Base-by-base conservation (phyloP, 805 yeast species). In the Ogataea philodendri region DNA sequence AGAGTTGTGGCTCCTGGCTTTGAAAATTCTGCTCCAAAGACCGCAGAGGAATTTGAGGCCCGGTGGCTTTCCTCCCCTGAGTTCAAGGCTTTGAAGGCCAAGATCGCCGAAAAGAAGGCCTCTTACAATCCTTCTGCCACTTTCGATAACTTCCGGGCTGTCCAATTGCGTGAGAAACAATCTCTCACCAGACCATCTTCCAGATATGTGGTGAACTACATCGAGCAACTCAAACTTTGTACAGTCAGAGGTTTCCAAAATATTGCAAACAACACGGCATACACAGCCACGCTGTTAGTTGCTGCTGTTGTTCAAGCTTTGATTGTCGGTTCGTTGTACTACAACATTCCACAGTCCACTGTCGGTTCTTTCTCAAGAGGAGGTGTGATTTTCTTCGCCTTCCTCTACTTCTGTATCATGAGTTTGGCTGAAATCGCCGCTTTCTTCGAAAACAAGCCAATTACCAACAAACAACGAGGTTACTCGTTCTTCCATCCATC, bases 401-500 rank as follows among this genome's bases (percentile, higher is more conserved):
- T 77, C 31, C 62, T 80, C 36, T 78, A 71, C 47, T 78, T 74
- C 56, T 76, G 80, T 27, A 67, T 78, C 48, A 70, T 81, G 35
- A 70, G 81, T 8, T 59, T 78, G 40, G 78, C 82, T 48, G 85
- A 78, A 60, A 74, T 79, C 40, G 67, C 79, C 50, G 57, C 72
- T 7, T 62, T 78, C 37, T 80, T 76, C 49, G 74, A 74, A 41
- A 73, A 72, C 38, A 74, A 83, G 62, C 76, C 81, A 18, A 76
- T 79, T 48, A 66, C 78, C 39, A 77, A 74, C 47, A 80, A 79
- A 53, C 87, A 80, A 51, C 72, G 73, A 50, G 69, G 78, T 17
- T 79, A 75, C 47, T 74, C 81, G 10, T 63, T 80, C 62, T 78
- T 74, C 54, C 73, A 78, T 42, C 77, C 79, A 11, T 70, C 84